Conservation (phyloP, 257 asterid species). For the Prunella vulgaris region DNA sequence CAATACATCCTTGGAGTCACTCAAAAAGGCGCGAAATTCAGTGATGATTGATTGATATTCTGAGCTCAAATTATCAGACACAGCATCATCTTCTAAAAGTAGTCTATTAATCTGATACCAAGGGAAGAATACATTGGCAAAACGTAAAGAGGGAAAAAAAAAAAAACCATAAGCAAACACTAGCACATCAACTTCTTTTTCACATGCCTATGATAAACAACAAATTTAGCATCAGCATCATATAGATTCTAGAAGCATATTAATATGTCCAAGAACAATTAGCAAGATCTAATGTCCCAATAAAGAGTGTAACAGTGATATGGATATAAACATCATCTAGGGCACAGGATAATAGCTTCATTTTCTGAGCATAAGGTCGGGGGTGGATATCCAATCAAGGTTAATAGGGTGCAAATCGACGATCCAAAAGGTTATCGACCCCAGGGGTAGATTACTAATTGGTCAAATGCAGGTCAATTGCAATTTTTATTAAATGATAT, state of each 20-base stretch:
- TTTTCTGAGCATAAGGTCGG: not conserved
- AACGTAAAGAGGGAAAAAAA: not conserved
- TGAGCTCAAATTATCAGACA: constrained; percentile 42
- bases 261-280: constrained; percentile 11
- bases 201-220: not conserved
- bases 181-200: not conserved
- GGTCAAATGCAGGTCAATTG: not conserved
- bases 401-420: not conserved
- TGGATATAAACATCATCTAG: not conserved
- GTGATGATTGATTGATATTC: constrained; percentile 71
- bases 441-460: not conserved
- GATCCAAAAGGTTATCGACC: not conserved
- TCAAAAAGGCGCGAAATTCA: constrained; percentile 87
- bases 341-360: not conserved
- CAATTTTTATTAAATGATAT: not conserved
- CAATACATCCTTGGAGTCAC: constrained; percentile 92
- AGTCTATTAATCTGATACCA: constrained; percentile 71
- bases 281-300: constrained; percentile 17
- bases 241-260: constrained; percentile 9
- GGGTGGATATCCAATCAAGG: not conserved
- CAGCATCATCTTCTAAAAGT: constrained; percentile 80
- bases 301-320: constrained; percentile 6
- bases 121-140: constrained; percentile 17
- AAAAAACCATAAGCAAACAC: not conserved
- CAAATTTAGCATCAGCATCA: not conserved